A percentile compares a stretch with the other conserved stretches of the same genome.
Evolutionary conservation across 441 rosid species (phyloP).

Genomic region (Flueggea neowawraea): DNA sequence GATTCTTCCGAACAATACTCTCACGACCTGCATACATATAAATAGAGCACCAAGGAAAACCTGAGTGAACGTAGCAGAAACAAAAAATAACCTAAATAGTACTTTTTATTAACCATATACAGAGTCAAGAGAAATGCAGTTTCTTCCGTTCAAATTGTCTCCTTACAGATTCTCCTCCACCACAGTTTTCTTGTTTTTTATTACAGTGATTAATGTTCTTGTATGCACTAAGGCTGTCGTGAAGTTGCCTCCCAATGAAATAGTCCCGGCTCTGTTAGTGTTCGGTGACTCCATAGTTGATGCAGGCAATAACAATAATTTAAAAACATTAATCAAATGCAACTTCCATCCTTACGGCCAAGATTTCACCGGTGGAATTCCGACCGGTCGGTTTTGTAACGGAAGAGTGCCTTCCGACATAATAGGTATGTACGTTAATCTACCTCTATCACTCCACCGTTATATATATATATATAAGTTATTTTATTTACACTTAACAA

Average conservation of each 20-base stretch:
- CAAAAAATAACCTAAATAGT: too few relatives aligned
- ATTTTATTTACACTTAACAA: too few relatives aligned
- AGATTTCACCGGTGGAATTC: constrained; percentile 42
- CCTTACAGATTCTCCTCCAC: too few relatives aligned
- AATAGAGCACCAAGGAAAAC: too few relatives aligned
- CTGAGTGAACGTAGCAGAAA: too few relatives aligned
- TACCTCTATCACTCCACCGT: too few relatives aligned
- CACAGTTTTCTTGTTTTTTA: neutral
- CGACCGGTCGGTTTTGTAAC: constrained; percentile 73
- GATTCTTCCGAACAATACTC: too few relatives aligned
- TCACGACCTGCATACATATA: too few relatives aligned
- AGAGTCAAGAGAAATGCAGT: too few relatives aligned
- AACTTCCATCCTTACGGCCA: constrained; percentile 66
- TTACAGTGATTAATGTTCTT: neutral
- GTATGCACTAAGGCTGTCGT: constrained; percentile 9
- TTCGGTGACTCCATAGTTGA: constrained; percentile 84
- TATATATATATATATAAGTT: too few relatives aligned
- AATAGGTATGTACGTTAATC: constrained; percentile 30
- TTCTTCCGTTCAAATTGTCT: too few relatives aligned
- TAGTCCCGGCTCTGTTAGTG: constrained; percentile 51
- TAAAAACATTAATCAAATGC: constrained; percentile 42
- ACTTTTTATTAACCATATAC: too few relatives aligned
- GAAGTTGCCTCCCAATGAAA: constrained; percentile 32
- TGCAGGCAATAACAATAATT: constrained; percentile 64
- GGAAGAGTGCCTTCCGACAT: constrained; percentile 64